Evolutionary conservation across 1,284 basidiomycete genomes (phyloP).

Genomic region (Volvariella volvacea): DNA sequence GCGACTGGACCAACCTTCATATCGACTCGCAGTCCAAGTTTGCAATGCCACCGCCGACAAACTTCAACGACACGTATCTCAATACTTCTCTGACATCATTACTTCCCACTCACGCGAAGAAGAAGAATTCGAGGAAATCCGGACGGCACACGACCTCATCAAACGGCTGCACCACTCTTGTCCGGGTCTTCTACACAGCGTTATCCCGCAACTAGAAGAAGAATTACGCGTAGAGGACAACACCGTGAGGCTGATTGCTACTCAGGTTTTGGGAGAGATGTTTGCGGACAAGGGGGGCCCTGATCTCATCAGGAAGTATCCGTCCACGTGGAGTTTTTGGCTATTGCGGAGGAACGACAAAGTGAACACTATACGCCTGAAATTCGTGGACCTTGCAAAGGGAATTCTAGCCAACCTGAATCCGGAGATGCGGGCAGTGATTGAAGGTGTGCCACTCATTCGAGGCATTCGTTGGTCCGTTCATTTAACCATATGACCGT

Average conservation of each 20-base stretch:
- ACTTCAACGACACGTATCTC: conserved; percentile 84
- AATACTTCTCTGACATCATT: conserved; percentile 89
- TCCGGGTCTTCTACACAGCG: conserved; percentile 79
- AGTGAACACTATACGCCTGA: conserved; percentile 61
- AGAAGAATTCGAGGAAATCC: conserved; percentile 61
- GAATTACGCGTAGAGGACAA: conserved; percentile 79
- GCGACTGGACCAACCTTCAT: conserved; percentile 72
- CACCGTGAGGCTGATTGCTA: conserved; percentile 71
- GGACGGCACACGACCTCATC: conserved; percentile 79
- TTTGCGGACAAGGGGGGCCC: conserved; percentile 70
- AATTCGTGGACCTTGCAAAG: conserved; percentile 71
- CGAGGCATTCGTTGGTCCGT: conserved; percentile 4
- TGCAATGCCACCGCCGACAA: conserved; percentile 82
- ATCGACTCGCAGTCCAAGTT: conserved; percentile 82
- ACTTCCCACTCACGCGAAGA: conserved; percentile 52
- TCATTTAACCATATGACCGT: conserved; percentile 7
- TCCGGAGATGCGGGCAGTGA: conserved; percentile 58
- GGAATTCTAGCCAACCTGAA: conserved; percentile 55
- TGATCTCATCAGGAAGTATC: conserved; percentile 78
- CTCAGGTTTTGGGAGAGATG: conserved; percentile 85
- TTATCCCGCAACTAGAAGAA: conserved; percentile 91
- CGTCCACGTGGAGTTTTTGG: conserved; percentile 85
- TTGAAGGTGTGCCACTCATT: conserved; percentile 53
- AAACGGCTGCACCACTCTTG: conserved; percentile 78
- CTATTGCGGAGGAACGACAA: conserved; percentile 78